phyloP scores from a whole-genome alignment of 495 filamentous ascomycete species.

The Neurospora cerealis region DNA sequence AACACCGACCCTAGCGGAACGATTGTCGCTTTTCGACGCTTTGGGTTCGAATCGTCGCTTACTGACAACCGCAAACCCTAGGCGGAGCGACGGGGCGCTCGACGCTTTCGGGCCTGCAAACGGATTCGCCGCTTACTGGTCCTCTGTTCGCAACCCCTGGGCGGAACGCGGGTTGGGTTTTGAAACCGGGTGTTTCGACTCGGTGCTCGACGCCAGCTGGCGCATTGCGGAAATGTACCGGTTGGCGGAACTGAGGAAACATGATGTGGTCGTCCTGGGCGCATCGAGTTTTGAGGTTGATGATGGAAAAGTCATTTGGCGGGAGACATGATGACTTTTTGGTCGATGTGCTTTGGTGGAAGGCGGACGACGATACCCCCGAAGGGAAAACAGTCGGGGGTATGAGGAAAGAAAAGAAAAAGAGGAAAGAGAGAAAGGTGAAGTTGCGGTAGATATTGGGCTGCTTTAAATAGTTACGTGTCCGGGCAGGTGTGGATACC shows the following conservation, averaged over 20 bases:
- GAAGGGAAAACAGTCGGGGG: background rate
- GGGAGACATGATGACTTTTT: background rate
- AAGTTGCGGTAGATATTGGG: background rate
- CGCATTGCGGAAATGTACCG: background rate
- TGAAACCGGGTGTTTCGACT: background rate
- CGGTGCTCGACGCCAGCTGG: background rate
- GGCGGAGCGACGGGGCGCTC: slow-evolving; percentile 4
- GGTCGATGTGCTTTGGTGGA: background rate
- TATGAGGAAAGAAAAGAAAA: background rate
- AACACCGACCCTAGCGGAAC: background rate
- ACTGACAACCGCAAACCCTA: background rate
- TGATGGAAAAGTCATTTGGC: background rate
- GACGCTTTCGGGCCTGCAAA: slow-evolving; percentile 4
- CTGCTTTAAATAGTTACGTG: background rate
- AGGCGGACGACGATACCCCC: background rate
- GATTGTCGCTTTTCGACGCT: background rate
- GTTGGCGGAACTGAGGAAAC: background rate
- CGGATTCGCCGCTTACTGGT: slow-evolving; percentile 8
- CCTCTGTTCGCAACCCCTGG: slow-evolving; percentile 6
- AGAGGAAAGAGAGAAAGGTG: background rate
- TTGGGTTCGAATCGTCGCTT: background rate
- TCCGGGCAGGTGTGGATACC: background rate
- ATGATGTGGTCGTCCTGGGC: background rate
- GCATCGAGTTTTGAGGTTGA: background rate
- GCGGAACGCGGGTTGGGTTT: slow-evolving; percentile 5